Conservation (phyloP, 1,284 basidiomycete species). For the Rhodotorula sp. region DNA sequence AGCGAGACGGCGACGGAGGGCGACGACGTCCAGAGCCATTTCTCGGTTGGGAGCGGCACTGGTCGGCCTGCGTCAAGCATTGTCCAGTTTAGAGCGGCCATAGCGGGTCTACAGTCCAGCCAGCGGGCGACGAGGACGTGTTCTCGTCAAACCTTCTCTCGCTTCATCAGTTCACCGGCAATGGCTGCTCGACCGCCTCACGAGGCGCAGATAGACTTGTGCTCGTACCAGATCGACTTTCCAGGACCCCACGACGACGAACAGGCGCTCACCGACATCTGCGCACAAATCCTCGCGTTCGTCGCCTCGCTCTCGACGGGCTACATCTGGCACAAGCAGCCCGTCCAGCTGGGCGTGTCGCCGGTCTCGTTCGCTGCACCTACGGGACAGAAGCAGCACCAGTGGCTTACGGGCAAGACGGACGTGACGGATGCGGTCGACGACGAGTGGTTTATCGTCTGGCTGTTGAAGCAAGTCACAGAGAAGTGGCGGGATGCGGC, state of each 20-base stretch:
- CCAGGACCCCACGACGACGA: neutral
- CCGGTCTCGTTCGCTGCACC: neutral
- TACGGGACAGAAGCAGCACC: neutral
- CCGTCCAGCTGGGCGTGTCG: slow-evolving; percentile 14
- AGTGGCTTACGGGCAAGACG: slow-evolving; percentile 66
- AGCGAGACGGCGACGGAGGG: slow-evolving; percentile 11
- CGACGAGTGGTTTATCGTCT: slow-evolving; percentile 93
- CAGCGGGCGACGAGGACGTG: neutral
- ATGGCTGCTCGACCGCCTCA: neutral
- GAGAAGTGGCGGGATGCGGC: slow-evolving; percentile 62
- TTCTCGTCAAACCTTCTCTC: neutral
- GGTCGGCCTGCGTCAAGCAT: slow-evolving; percentile 18
- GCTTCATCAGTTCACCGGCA: neutral
- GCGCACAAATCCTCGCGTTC: slow-evolving; percentile 11
- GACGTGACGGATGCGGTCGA: slow-evolving; percentile 89
- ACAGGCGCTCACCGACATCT: neutral
- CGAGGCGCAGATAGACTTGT: slow-evolving; percentile 7
- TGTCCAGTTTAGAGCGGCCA: slow-evolving; percentile 36
- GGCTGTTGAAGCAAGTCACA: slow-evolving; percentile 75
- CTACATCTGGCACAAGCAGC: slow-evolving; percentile 36
- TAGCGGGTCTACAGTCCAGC: neutral
- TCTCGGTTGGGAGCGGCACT: slow-evolving; percentile 34
- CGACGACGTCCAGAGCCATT: slow-evolving; percentile 17
- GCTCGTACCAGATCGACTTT: slow-evolving; percentile 22
- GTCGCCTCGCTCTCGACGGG: neutral